A percentile compares a stretch with the other conserved stretches of the same genome.
Conservation (phyloP, 176 grass and related monocot genomes). For the Coix lacrymajobi region DNA sequence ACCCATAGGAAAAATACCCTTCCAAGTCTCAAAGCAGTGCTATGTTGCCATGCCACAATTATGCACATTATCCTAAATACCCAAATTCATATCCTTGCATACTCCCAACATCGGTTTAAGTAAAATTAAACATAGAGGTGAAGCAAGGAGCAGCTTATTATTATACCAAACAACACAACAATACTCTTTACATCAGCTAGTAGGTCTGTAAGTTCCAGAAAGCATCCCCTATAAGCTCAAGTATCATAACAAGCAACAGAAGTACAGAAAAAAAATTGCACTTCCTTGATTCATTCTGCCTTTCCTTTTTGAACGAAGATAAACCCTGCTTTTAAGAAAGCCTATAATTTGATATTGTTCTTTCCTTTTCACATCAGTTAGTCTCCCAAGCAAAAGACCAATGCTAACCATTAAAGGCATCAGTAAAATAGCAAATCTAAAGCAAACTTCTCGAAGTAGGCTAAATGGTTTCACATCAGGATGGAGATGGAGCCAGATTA, state of each 20-base stretch:
- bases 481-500: not conserved
- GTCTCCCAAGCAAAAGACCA: not conserved
- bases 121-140: not conserved
- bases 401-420: not conserved
- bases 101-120: not conserved
- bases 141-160: not conserved
- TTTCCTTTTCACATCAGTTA: not conserved
- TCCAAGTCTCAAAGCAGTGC: not conserved
- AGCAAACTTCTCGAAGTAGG: not conserved
- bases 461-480: not conserved
- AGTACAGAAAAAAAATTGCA: not conserved
- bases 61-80: not conserved
- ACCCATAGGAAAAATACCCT: not conserved
- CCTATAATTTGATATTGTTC: not conserved
- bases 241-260: not conserved
- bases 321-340: not conserved
- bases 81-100: not conserved
- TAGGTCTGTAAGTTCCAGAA: not conserved
- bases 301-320: not conserved
- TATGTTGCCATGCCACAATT: not conserved
- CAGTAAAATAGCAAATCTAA: not conserved
- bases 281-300: not conserved
- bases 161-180: not conserved
- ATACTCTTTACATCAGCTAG: not conserved
- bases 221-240: not conserved